phyloP scores from a whole-genome alignment of 2,329 filamentous ascomycete genomes.

The Teratosphaeria destructans region DNA sequence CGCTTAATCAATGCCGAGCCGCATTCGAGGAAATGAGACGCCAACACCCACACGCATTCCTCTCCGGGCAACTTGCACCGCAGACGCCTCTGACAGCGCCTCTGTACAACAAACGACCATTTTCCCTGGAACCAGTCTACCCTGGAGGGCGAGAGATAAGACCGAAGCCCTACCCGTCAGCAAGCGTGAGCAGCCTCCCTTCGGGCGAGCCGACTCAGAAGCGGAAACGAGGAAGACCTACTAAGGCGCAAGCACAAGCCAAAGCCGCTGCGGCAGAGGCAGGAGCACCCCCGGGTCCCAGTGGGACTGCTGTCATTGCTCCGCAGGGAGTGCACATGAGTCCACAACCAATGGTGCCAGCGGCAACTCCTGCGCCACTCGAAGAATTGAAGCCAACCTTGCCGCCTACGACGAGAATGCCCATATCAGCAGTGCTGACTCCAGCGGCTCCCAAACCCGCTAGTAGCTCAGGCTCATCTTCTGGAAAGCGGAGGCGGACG shows the following conservation, averaged over 20 bases:
- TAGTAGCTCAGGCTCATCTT: conserved; percentile 22
- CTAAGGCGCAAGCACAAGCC: conserved; percentile 37
- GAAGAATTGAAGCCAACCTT: conserved; percentile 11
- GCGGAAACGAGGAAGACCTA: conserved; percentile 39
- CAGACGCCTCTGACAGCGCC: conserved; percentile 19
- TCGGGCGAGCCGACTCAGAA: conserved; percentile 25
- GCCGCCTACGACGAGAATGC: conserved; percentile 20
- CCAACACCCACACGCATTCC: conserved; percentile 4
- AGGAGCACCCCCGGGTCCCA: neutral
- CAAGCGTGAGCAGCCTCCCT: conserved; percentile 9
- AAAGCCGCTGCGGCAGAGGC: conserved; percentile 27
- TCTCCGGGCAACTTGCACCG: conserved; percentile 11
- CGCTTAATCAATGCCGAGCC: conserved; percentile 22
- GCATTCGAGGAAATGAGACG: conserved; percentile 21
- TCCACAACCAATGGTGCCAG: conserved; percentile 19
- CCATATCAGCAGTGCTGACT: conserved; percentile 25
- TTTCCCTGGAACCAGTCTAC: conserved; percentile 18
- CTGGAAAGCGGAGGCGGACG: conserved; percentile 21
- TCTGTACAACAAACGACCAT: conserved; percentile 19
- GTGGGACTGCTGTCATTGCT: neutral
- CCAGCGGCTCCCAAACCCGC: conserved; percentile 18
- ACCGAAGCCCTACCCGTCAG: conserved; percentile 30
- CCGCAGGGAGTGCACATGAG: neutral
- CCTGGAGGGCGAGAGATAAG: conserved; percentile 32
- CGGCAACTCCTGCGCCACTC: neutral